Base-by-base conservation (phyloP, 306 rosid genomes). In the Quercus parvula region DNA sequence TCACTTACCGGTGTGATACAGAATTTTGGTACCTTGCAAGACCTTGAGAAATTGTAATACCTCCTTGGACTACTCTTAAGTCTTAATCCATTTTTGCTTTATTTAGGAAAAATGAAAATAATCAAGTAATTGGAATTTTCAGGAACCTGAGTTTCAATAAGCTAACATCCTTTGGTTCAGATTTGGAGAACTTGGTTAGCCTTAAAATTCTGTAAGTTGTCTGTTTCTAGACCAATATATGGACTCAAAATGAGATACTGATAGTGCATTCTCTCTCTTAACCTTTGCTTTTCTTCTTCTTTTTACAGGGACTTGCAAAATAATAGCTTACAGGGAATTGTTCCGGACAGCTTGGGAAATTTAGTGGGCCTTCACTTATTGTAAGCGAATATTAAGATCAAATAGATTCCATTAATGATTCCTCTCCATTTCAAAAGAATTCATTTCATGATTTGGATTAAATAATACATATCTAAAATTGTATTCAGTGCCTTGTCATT, bases 111-210 rank as follows among this genome's bases (percentile, higher is more conserved):
- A 18, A 11, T 63, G 73, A 80, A 31, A 78, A 25, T 62, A 22
- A 73, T 41, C 75, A 71, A 70, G 27, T 35, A 77, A 81, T 54
- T 73, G 38, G n/a, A 79, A 28, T 73, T 92, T 84, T 75, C 93
- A 94, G 99, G 94, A 91, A 92, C 80, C 86, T 94, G 82, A 92
- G 99, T 84, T 94, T 88, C 94, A 94, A 94, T 80, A 80, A 82
- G 63, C 79, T 94, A 69, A 84, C 85, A 56, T 91, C 97, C 72
- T 88, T 94, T 63, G 97, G 97, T 28, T 85, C 77, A 30, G 97
- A 91, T 38, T 84, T 92, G 56, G 91, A 84, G 35, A 89, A 78
- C 89, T 86, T 94, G 81, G 74, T 86, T 69, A 90, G 84, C 89
- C 99, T 94, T 78, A 87, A 84, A 87, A 80, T 86, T 79, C 75